phyloP scores from a whole-genome alignment of 2,329 filamentous ascomycete genomes.

The Ramularia endophylla region DNA sequence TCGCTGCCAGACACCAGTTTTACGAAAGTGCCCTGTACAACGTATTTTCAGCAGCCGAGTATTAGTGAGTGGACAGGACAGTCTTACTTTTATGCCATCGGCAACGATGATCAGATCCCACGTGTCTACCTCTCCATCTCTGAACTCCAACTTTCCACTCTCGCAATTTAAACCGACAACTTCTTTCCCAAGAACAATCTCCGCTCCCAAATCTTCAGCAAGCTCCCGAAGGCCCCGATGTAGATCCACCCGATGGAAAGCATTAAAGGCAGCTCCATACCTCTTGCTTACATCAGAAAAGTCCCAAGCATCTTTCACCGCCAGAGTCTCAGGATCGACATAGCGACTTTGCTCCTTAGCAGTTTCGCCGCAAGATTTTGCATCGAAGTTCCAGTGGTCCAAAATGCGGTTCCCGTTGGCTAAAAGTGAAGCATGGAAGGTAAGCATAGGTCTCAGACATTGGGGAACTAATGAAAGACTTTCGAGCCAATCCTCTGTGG shows the following conservation, averaged over 20 bases:
- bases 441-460: too few relatives aligned
- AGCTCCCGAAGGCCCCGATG: constrained; percentile 13
- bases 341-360: constrained; percentile 6
- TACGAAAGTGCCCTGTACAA: constrained; percentile 9
- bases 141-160: constrained; percentile 10
- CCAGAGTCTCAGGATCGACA: constrained; percentile 7
- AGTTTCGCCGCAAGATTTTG: constrained; percentile 15
- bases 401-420: constrained; percentile 35
- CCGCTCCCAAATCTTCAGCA: constrained; percentile 9
- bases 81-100: constrained; percentile 16
- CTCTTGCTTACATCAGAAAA: constrained; percentile 7
- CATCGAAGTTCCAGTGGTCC: constrained; percentile 32
- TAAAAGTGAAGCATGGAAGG: too few relatives aligned
- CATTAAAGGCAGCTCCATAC: constrained; percentile 14
- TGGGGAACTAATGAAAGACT: too few relatives aligned
- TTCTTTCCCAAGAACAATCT: constrained; percentile 11
- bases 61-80: not conserved
- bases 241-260: constrained; percentile 19
- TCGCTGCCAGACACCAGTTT: constrained; percentile 4
- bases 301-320: constrained; percentile 4
- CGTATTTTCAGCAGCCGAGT: too few relatives aligned
- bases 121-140: constrained; percentile 6
- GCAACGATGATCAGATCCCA: constrained; percentile 20
- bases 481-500: too few relatives aligned
- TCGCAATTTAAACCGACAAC: constrained; percentile 14